A percentile compares a stretch with the other conserved stretches of the same genome.
These are phyloP conservation scores for Candida gigantensis DNA, from an alignment of 1,139 yeast genomes.

Conservation along the genomic window DNA sequence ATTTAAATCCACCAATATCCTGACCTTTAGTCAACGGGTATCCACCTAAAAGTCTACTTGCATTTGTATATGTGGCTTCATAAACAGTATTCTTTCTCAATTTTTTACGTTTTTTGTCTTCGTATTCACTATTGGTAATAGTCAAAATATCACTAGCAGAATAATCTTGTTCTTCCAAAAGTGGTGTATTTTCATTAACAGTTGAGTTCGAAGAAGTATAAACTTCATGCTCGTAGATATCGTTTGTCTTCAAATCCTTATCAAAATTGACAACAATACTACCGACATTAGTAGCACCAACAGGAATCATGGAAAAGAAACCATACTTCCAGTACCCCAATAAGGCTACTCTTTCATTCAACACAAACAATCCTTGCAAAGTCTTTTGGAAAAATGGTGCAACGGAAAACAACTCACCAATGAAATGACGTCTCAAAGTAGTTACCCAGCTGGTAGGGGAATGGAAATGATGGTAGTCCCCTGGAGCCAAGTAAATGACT, in stretches of 20 bases:
- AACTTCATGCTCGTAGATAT: constrained; percentile 57
- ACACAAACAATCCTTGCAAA: constrained; percentile 80
- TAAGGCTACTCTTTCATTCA: constrained; percentile 93
- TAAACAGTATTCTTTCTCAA: constrained; percentile 79
- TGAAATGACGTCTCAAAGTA: constrained; percentile 88
- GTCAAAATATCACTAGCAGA: constrained; percentile 19
- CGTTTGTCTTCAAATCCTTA: constrained; percentile 84
- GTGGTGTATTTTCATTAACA: constrained; percentile 35
- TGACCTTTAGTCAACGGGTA: constrained; percentile 88
- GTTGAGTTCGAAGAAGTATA: constrained; percentile 22
- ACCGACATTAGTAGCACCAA: constrained; percentile 99
- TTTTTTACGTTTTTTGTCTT: constrained; percentile 28
- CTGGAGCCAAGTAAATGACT: constrained; percentile 95
- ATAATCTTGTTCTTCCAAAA: constrained; percentile 21
- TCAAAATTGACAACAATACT: constrained; percentile 91
- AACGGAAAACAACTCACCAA: constrained; percentile 93
- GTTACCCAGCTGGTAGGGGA: constrained; percentile 97
- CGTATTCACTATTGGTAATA: constrained; percentile 16
- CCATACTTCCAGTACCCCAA: constrained; percentile 97
- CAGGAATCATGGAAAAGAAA: constrained; percentile 97
- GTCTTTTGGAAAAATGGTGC: constrained; percentile 95
- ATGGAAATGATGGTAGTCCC: constrained; percentile 96
- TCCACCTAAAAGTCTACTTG: constrained; percentile 81
- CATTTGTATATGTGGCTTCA: constrained; percentile 89
- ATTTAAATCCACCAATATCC: constrained; percentile 95